These are phyloP conservation scores for Lomentospora prolificans DNA, from an alignment of 2,329 filamentous ascomycete species.

Conservation along the genomic window DNA sequence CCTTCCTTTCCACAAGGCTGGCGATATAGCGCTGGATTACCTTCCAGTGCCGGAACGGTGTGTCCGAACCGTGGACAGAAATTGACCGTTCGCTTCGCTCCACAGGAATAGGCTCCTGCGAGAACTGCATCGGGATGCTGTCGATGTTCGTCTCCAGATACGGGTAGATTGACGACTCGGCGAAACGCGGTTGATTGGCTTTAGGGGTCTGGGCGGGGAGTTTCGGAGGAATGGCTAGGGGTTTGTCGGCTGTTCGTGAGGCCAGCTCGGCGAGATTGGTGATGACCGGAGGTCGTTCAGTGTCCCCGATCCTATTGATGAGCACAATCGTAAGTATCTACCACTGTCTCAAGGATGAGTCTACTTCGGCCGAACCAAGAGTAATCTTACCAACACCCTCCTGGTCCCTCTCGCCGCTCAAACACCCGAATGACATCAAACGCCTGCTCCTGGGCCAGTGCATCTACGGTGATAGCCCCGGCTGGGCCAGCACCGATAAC, in stretches of 20 bases:
- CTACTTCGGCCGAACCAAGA: neutral
- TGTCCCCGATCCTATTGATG: constrained; percentile 30
- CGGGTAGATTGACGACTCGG: constrained; percentile 51
- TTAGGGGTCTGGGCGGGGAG: constrained; percentile 37
- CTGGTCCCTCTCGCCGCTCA: constrained; percentile 47
- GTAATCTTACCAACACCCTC: constrained; percentile 47
- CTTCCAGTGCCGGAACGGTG: constrained; percentile 52
- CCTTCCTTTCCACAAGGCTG: constrained; percentile 37
- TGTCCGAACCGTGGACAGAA: constrained; percentile 37
- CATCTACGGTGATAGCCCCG: constrained; percentile 53
- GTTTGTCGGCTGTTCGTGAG: constrained; percentile 37
- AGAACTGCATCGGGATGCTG: constrained; percentile 48
- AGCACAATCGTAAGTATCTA: neutral
- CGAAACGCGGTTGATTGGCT: constrained; percentile 35
- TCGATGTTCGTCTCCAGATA: constrained; percentile 58
- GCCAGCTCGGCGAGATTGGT: constrained; percentile 37
- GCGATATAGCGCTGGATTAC: constrained; percentile 47
- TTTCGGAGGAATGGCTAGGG: constrained; percentile 32
- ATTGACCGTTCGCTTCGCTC: constrained; percentile 20
- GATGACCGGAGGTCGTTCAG: constrained; percentile 25
- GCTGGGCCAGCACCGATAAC: constrained; percentile 66
- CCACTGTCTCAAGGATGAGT: too few relatives aligned
- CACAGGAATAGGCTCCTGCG: constrained; percentile 41
- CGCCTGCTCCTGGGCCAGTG: constrained; percentile 44
- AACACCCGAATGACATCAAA: constrained; percentile 54